Evolutionary conservation across 1,139 yeast genomes (phyloP), one percentile per base, ranked within the genome.

Genomic region (Blastobotrys arbuscula): DNA sequence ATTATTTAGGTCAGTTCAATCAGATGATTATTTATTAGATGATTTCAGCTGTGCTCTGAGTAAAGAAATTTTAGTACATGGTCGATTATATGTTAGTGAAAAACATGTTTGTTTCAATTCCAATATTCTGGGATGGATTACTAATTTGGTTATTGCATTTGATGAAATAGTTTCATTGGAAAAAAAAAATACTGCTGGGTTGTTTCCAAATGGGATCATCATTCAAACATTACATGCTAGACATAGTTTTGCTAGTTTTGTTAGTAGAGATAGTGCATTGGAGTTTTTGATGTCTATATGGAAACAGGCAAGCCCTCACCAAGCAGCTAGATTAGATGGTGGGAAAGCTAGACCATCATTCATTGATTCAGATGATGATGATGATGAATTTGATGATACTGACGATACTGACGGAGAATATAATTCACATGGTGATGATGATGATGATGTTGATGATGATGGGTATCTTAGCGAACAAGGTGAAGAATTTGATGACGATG

Each of bases 51-150:
- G 97, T 70, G 97, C 97, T 0, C 67, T 92, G 52, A 84, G 92
- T 58, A 73, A 89, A 51, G 97, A 92, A 53, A 88, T 92, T 47
- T 70, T 92, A 21, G 71, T 89, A n/a, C 98, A 94, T 59, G 99
- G 99, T 7, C 74, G 96, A 48, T 62, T 92, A 30, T 94, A 88
- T 63, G 77, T 94, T 2, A 81, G 96, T 19, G 95, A 87, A 58
- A 77, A 78, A 51, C 80, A 84, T 59, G 65, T 92, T 2, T 88
- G 97, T 63, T 94, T 94, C 71, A 84, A 88, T 60, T 87, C 97
- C n/a, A 88, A 88, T 60, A 74, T 92, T 41, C 71, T 94, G 44
- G 97, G 97, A 0, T 90, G 96, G 96, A 88, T 88, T 2, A 88
- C 97, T 2, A 86, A 78, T 56, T 67, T 90, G 39, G 78, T 84